A percentile compares a stretch with the other conserved stretches of the same genome.
These are phyloP conservation scores for Lyophyllum semitale DNA, from an alignment of 768 basidiomycete genomes.

Conservation along the genomic window DNA sequence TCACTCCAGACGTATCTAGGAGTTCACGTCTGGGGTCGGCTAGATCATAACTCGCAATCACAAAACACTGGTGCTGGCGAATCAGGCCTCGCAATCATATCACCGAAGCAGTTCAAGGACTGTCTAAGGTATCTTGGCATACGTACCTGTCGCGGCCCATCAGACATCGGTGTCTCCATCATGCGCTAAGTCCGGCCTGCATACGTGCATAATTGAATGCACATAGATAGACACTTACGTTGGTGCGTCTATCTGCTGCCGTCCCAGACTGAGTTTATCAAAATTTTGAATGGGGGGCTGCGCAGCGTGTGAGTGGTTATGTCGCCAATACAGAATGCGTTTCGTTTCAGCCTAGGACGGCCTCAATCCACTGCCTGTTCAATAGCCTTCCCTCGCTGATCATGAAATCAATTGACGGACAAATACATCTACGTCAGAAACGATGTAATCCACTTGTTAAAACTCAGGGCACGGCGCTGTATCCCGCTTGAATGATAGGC, in stretches of 20 bases:
- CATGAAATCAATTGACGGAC: not conserved
- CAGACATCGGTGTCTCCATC: conserved; percentile 9
- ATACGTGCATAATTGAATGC: not conserved
- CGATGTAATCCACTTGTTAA: not conserved
- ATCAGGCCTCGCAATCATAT: conserved; percentile 9
- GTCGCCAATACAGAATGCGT: not conserved
- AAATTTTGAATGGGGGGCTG: not conserved
- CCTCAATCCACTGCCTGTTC: no score
- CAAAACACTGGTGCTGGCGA: conserved; percentile 1
- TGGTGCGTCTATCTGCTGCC: not conserved
- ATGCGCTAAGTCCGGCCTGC: not conserved
- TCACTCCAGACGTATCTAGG: not conserved
- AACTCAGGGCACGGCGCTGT: not conserved
- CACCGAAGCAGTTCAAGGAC: conserved; percentile 8
- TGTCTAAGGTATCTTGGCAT: no score
- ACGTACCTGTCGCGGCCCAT: conserved; percentile 11
- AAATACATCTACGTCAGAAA: not conserved
- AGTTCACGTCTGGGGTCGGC: not conserved
- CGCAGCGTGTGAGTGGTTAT: not conserved
- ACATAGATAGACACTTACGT: not conserved
- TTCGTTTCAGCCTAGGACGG: no score
- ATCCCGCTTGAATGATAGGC: not conserved
- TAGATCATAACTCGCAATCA: conserved; percentile 4
- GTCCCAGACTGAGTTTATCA: not conserved
- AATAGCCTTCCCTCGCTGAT: not conserved